Evolutionary conservation across 2,329 filamentous ascomycete genomes (phyloP).

Genomic region (Hypoxylon sp.): DNA sequence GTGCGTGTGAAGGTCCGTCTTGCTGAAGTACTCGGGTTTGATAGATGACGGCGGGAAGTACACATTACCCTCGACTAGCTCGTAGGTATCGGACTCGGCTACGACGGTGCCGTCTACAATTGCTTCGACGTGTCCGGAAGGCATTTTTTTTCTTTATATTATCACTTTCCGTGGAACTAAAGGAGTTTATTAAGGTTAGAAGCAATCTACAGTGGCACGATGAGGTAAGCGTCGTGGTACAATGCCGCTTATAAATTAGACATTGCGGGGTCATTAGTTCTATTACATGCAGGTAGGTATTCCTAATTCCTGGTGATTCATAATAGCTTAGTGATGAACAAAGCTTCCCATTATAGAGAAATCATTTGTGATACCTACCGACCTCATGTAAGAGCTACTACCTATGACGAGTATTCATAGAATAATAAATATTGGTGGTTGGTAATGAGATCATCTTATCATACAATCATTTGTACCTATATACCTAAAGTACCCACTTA

Average conservation of each 20-base stretch:
- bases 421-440: conserved; percentile 1
- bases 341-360: not conserved
- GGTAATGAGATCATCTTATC: not conserved
- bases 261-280: conserved; percentile 27
- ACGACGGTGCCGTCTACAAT: conserved; percentile 64
- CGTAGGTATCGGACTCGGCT: conserved; percentile 67
- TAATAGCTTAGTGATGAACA: not conserved
- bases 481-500: not conserved
- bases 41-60: conserved; percentile 67
- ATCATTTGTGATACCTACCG: not conserved
- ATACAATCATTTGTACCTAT: not conserved
- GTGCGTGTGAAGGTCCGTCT: conserved; percentile 63
- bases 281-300: no score
- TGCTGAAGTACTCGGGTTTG: conserved; percentile 61
- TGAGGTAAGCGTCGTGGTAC: not conserved
- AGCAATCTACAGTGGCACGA: not conserved
- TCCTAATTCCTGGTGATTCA: not conserved
- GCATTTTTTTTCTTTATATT: conserved; percentile 43
- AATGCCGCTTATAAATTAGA: conserved; percentile 1
- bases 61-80: conserved; percentile 71
- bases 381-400: not conserved
- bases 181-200: not conserved
- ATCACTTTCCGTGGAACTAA: conserved; percentile 34
- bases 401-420: not conserved
- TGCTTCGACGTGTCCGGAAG: conserved; percentile 59